Base-by-base conservation (phyloP, 805 yeast genomes). In the Candida sphagnicola region DNA sequence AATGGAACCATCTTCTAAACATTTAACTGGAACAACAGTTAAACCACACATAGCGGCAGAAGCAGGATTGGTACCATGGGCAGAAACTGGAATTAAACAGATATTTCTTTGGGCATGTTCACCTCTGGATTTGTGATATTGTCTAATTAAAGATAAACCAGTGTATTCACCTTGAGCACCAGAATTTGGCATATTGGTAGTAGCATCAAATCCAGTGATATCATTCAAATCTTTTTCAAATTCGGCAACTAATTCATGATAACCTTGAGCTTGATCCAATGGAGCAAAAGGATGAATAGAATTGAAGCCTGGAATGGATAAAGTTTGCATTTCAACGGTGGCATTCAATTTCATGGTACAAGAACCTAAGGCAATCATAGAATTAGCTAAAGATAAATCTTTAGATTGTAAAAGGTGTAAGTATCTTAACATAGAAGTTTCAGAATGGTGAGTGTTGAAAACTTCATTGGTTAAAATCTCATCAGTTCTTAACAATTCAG, bases 111-210 rank as follows among this genome's bases (percentile, higher is more conserved):
- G 67, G 13, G 73, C 62, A 43, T 61, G 50, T 56, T 89, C 82
- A 30, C 93, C 95, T 32, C 68, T 72, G 15, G 82, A 67, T 44
- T 79, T 77, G 49, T 85, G 77, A 59, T 86, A 93, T 28, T 84
- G 77, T 49, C 80, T 76, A 49, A 93, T 91, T 32, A 89, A 88
- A 43, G 95, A 78, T 43, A 93, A 72, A 19, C 99, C 99, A 12
- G 98, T 78, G 65, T 85, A 93, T 65, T 93, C 99, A 62, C 99
- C 99, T 64, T 91, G 96, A 28, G 99, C 98, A 49, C 99, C 99
- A 28, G 97, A 87, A 60, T 93, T 93, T 46, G 99, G 99, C 82
- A 88, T 95, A 43, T 87, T 68, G 2, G 97, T 85, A 15, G 95
- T 83, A 29, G 86, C 91, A 44, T 81, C 86, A 54, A 93, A 88